phyloP scores from a whole-genome alignment of 805 yeast species.

The Wickerhamiella bombiphila region DNA sequence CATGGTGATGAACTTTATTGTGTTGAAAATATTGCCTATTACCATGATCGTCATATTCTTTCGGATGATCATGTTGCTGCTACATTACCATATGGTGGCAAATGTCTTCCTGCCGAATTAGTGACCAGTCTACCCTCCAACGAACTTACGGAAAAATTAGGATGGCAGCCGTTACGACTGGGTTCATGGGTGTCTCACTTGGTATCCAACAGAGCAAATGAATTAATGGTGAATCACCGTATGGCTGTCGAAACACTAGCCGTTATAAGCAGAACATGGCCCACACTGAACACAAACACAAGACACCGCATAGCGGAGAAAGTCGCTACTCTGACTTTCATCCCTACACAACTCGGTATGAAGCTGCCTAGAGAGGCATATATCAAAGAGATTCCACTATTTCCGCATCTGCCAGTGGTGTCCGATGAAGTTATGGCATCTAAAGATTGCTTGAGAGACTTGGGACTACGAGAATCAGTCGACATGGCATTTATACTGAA shows the following conservation, averaged over 20 bases:
- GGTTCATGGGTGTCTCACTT: conserved; percentile 5
- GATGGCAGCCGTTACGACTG: conserved; percentile 4
- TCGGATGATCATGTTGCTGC: conserved; percentile 15
- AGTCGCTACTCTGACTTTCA: conserved; percentile 17
- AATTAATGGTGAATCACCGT: not conserved
- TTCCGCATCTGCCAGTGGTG: conserved; percentile 26
- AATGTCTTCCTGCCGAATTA: conserved; percentile 21
- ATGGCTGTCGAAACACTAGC: not conserved
- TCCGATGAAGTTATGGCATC: conserved; percentile 11
- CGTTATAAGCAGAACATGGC: conserved; percentile 20
- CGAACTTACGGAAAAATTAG: conserved; percentile 4
- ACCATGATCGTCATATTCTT: conserved; percentile 16
- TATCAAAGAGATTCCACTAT: conserved; percentile 21
- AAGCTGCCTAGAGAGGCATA: conserved; percentile 24
- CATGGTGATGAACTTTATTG: conserved; percentile 2
- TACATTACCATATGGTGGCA: conserved; percentile 22
- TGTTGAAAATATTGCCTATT: conserved; percentile 17
- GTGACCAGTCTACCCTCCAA: conserved; percentile 3
- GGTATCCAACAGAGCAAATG: not conserved
- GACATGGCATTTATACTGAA: conserved; percentile 26
- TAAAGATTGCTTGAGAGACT: conserved; percentile 16
- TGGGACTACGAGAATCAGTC: conserved; percentile 27
- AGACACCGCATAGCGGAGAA: conserved; percentile 6
- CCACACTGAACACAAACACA: conserved; percentile 5
- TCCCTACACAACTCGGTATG: conserved; percentile 28